These are phyloP conservation scores for Globisporangium barbulae DNA, from an alignment of 352 stramenopile genomes.

Conservation along the genomic window DNA sequence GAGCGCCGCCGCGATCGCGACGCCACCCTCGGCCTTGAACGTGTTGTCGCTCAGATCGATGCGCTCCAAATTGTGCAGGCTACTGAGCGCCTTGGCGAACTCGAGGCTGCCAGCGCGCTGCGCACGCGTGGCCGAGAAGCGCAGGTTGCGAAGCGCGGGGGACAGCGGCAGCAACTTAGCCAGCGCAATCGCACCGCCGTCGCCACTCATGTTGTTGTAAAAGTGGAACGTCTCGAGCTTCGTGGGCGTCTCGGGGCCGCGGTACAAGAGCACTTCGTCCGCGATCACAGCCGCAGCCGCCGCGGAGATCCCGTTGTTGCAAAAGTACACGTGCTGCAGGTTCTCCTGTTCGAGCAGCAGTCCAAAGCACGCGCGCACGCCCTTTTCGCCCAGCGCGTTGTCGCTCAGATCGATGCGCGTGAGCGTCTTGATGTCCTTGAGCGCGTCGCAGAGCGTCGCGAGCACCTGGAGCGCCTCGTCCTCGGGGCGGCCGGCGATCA, in stretches of 20 bases:
- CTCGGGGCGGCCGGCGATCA: constrained; percentile 80
- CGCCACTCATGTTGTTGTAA: constrained; percentile 97
- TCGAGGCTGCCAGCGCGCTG: constrained; percentile 81
- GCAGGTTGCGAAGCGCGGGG: constrained; percentile 83
- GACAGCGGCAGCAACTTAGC: constrained; percentile 86
- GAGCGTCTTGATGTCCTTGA: constrained; percentile 70
- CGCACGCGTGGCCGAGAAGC: constrained; percentile 93
- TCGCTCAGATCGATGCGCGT: constrained; percentile 89
- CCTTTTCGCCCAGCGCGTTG: constrained; percentile 95
- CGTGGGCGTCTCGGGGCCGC: constrained; percentile 54
- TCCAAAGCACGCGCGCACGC: constrained; percentile 87
- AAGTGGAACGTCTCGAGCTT: constrained; percentile 94
- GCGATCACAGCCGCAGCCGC: constrained; percentile 85
- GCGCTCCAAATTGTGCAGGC: constrained; percentile 67
- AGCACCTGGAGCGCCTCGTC: constrained; percentile 84
- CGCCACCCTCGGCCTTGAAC: constrained; percentile 84
- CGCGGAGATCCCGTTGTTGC: constrained; percentile 94
- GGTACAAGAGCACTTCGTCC: constrained; percentile 86
- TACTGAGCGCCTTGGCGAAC: constrained; percentile 79
- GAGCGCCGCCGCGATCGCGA: constrained; percentile 86
- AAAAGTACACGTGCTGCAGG: constrained; percentile 89
- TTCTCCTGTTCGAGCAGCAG: constrained; percentile 76
- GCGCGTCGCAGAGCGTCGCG: constrained; percentile 68
- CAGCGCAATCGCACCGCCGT: constrained; percentile 88
- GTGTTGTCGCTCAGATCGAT: constrained; percentile 95